Evolutionary conservation across 345 rosid genomes (phyloP).

Genomic region (Limnanthes douglasii): DNA sequence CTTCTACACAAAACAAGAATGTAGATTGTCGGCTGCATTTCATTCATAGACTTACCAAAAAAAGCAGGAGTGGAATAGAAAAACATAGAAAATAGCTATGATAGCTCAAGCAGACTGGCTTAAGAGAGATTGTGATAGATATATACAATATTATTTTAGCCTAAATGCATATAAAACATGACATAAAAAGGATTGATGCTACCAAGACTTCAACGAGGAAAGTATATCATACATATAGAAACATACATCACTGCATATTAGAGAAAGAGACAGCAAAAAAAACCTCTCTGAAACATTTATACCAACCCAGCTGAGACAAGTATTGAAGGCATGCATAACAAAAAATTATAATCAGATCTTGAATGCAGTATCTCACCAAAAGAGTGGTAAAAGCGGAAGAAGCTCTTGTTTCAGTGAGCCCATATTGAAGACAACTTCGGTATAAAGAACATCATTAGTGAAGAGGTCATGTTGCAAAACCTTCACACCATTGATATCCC

Average conservation of each 20-base stretch:
- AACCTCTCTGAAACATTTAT: neutral
- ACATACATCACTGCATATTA: neutral
- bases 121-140: neutral
- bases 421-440: conserved; percentile 84
- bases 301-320: neutral
- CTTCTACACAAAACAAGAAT: too few relatives aligned
- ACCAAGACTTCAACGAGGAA: neutral
- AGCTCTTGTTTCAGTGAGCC: conserved; percentile 76
- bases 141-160: too few relatives aligned
- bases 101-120: neutral
- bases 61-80: too few relatives aligned
- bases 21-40: too few relatives aligned
- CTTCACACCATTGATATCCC: conserved; percentile 71
- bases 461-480: conserved; percentile 87
- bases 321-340: neutral
- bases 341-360: conserved; percentile 6
- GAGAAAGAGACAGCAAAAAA: neutral
- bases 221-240: neutral
- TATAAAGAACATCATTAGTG: conserved; percentile 86
- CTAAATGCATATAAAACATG: neutral
- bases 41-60: too few relatives aligned
- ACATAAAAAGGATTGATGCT: neutral
- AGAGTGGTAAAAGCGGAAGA: conserved; percentile 81
- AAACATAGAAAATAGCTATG: neutral
- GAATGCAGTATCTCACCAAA: conserved; percentile 49